These are phyloP conservation scores for Trichoderma arundinaceum DNA, from an alignment of 2,329 filamentous ascomycete genomes.

Conservation along the genomic window DNA sequence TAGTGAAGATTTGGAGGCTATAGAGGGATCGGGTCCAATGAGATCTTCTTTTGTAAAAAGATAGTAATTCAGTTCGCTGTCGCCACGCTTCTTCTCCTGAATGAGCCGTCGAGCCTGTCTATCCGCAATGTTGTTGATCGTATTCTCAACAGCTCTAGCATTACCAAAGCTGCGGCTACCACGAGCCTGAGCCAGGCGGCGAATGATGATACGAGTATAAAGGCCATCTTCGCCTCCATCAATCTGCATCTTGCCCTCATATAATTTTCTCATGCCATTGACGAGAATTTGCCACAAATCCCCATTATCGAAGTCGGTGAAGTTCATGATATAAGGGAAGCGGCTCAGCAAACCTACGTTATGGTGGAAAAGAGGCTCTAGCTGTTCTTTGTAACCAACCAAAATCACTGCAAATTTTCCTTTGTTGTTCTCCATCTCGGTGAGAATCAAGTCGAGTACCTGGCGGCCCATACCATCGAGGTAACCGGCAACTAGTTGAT, in stretches of 20 bases:
- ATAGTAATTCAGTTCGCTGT: conserved; percentile 37
- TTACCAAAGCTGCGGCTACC: conserved; percentile 73
- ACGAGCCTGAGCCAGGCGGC: conserved; percentile 64
- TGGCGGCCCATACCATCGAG: conserved; percentile 48
- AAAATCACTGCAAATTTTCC: conserved; percentile 71
- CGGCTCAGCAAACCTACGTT: conserved; percentile 72
- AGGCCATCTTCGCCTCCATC: conserved; percentile 65
- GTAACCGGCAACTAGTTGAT: conserved; percentile 57
- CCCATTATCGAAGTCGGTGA: conserved; percentile 68
- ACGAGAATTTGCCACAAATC: conserved; percentile 67
- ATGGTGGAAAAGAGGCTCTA: conserved; percentile 69
- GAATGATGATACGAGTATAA: conserved; percentile 65
- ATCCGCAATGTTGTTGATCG: conserved; percentile 56
- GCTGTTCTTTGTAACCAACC: conserved; percentile 69
- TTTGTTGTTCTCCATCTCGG: conserved; percentile 69
- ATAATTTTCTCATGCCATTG: conserved; percentile 60
- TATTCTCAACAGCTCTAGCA: conserved; percentile 69
- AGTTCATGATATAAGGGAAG: conserved; percentile 66
- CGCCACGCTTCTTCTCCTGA: too few relatives aligned
- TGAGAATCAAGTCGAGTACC: conserved; percentile 69
- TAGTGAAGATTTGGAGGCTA: neutral
- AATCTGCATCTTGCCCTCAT: conserved; percentile 59
- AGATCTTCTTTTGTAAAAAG: conserved; percentile 12
- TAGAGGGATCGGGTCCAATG: conserved; percentile 6
- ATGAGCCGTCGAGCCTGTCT: conserved; percentile 64